These are phyloP conservation scores for Pichia nakasei DNA, from an alignment of 805 yeast species.

Conservation along the genomic window DNA sequence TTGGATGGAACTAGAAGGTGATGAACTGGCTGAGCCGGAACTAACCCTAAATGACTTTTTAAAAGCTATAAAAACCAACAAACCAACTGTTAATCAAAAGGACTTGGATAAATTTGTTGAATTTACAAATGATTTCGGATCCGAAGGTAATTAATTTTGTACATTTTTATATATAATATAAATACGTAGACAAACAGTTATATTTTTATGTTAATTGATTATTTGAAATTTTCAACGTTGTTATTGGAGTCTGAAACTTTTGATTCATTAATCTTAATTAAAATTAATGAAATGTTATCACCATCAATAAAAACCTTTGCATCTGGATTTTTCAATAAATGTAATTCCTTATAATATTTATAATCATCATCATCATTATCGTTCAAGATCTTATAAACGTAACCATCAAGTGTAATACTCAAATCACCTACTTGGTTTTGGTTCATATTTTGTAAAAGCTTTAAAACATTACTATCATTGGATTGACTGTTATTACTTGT, in stretches of 20 bases:
- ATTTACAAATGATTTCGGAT: slow-evolving; percentile 93
- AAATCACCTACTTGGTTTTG: slow-evolving; percentile 71
- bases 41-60: slow-evolving; percentile 86
- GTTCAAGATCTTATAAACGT: slow-evolving; percentile 44
- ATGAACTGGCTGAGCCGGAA: slow-evolving; percentile 84
- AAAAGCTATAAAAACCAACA: slow-evolving; percentile 80
- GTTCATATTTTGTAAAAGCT: slow-evolving; percentile 65
- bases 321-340: slow-evolving; percentile 54
- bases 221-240: slow-evolving; percentile 30
- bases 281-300: slow-evolving; percentile 56
- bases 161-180: too few relatives aligned
- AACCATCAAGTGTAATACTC: slow-evolving; percentile 74
- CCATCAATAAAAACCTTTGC: slow-evolving; percentile 61
- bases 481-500: slow-evolving; percentile 28
- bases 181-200: too few relatives aligned
- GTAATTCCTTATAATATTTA: slow-evolving; percentile 51
- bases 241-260: slow-evolving; percentile 75
- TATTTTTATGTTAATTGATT: background rate
- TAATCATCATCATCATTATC: slow-evolving; percentile 39
- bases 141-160: slow-evolving; percentile 72
- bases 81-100: slow-evolving; percentile 88
- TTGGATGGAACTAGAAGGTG: slow-evolving; percentile 88
- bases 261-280: slow-evolving; percentile 57
- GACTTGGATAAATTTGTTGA: slow-evolving; percentile 78
- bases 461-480: slow-evolving; percentile 31